A percentile compares a stretch with the other conserved stretches of the same genome.
Conservation (phyloP, 768 basidiomycete species). For the Xerocomus potaroensis region DNA sequence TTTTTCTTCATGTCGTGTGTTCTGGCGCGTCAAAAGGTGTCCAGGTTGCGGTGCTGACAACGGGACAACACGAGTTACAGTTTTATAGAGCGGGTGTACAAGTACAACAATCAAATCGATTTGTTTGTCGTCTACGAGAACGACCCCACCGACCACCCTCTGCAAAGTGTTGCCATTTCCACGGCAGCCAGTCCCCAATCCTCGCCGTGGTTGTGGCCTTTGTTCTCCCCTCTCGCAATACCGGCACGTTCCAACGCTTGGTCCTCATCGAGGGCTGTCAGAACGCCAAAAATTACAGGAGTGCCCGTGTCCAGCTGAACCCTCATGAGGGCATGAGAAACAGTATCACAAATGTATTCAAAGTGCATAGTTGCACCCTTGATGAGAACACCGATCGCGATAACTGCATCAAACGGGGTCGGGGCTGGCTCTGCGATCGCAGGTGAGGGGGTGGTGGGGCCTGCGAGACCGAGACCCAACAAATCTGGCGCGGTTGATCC, state of each 20-base stretch:
- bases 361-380: slow-evolving; percentile 99
- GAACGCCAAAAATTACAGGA: slow-evolving; percentile 94
- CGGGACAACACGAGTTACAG: neutral
- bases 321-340: slow-evolving; percentile 91
- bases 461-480: slow-evolving; percentile 48
- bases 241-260: slow-evolving; percentile 96
- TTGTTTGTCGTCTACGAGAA: slow-evolving; percentile 34
- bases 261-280: slow-evolving; percentile 89
- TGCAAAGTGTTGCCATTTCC: slow-evolving; percentile 75
- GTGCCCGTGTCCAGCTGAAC: slow-evolving; percentile 91
- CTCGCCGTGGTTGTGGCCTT: slow-evolving; percentile 96
- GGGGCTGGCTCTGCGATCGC: slow-evolving; percentile 37
- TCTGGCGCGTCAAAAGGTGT: too few relatives aligned
- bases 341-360: slow-evolving; percentile 95
- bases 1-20: slow-evolving; percentile 30
- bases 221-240: slow-evolving; percentile 59
- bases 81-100: neutral
- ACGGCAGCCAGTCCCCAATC: slow-evolving; percentile 98
- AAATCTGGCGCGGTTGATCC: slow-evolving; percentile 78
- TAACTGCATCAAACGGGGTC: slow-evolving; percentile 88
- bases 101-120: slow-evolving; percentile 11
- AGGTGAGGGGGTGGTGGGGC: slow-evolving; percentile 27
- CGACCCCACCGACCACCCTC: slow-evolving; percentile 66
- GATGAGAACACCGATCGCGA: slow-evolving; percentile 97
- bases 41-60: too few relatives aligned